These are phyloP conservation scores for Oryza punctata DNA, from an alignment of 176 grass and related monocot species.

Conservation along the genomic window DNA sequence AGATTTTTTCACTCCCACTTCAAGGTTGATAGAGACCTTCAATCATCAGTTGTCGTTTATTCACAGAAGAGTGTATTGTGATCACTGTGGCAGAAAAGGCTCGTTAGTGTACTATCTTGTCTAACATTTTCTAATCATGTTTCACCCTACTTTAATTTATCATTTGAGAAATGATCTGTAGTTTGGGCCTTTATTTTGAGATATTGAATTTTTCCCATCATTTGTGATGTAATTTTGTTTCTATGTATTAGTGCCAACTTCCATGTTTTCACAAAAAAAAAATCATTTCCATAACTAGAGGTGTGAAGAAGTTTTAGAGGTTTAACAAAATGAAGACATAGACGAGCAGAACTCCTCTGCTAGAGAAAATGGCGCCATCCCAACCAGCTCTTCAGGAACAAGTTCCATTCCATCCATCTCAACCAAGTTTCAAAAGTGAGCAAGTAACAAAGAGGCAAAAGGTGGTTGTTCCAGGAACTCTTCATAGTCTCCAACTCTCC, in stretches of 20 bases:
- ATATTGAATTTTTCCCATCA: neutral
- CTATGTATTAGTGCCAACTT: neutral
- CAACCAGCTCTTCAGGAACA: no score
- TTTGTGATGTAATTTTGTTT: neutral
- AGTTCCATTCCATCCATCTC: no score
- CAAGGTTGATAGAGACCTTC: constrained; percentile 85
- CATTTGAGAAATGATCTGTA: constrained; percentile 33
- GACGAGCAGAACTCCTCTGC: no score
- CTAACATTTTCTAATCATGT: constrained; percentile 28
- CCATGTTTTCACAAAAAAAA: no score
- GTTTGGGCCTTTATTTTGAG: neutral
- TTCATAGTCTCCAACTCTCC: no score
- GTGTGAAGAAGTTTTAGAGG: no score
- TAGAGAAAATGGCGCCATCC: no score
- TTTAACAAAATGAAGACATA: no score
- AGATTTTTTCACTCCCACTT: constrained; percentile 97
- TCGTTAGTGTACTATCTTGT: neutral
- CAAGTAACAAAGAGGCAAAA: no score
- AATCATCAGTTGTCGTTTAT: constrained; percentile 76
- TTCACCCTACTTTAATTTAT: constrained; percentile 12
- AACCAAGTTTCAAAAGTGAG: no score
- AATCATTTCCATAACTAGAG: no score
- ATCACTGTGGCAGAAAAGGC: neutral
- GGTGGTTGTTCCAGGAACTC: no score
- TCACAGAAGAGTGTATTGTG: constrained; percentile 1